phyloP scores from a whole-genome alignment of 306 rosid species.

The Begonia peltatifolia region DNA sequence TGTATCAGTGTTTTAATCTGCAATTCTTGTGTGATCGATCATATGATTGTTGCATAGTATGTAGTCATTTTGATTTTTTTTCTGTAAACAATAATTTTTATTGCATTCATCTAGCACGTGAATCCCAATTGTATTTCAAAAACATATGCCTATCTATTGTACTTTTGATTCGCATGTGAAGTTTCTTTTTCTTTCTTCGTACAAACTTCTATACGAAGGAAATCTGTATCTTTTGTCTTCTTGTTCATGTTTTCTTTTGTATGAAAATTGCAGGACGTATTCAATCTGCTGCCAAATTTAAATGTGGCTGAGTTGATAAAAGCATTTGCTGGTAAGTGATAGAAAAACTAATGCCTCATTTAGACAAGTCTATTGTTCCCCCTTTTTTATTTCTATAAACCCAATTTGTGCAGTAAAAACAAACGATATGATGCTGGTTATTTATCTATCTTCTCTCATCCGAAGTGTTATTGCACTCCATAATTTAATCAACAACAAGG shows the following conservation, averaged over 20 bases:
- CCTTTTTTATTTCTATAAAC: not conserved
- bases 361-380: too few species aligned
- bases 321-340: conserved; percentile 31
- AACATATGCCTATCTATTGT: not conserved
- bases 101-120: not conserved
- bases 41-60: too few species aligned
- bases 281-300: conserved; percentile 49
- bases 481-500: conserved; percentile 62
- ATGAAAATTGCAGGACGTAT: conserved; percentile 32
- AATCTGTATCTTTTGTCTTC: not conserved
- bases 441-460: conserved; percentile 47
- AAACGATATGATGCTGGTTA: conserved; percentile 56
- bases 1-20: not conserved
- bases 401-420: conserved; percentile 35
- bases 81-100: too few species aligned
- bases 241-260: not conserved
- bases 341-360: not conserved
- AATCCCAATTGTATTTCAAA: not conserved
- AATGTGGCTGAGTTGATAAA: conserved; percentile 40
- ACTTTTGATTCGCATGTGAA: not conserved
- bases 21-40: too few species aligned
- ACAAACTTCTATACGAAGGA: too few species aligned
- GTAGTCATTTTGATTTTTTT: too few species aligned
- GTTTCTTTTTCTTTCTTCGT: too few species aligned
- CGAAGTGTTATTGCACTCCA: conserved; percentile 58